phyloP scores from a whole-genome alignment of 164 flowering plant genomes.

The Nymphaea thermarum region DNA sequence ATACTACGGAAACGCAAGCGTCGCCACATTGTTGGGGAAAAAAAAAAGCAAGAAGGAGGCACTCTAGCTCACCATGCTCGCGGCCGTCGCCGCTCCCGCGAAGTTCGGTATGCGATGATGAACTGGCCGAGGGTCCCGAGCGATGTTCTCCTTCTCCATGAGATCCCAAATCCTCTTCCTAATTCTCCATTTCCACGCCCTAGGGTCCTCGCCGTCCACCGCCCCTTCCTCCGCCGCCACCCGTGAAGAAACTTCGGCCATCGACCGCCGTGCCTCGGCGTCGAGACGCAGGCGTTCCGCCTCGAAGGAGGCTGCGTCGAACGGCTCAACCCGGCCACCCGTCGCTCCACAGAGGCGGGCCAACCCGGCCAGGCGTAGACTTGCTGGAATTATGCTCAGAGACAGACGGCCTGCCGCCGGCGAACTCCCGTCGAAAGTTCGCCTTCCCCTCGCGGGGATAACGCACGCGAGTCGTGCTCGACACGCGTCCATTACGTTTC shows the following conservation, averaged over 20 bases:
- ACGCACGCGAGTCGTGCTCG: background rate
- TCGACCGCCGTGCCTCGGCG: constrained; percentile 44
- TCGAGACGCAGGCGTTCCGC: constrained; percentile 55
- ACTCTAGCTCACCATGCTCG: constrained; percentile 19
- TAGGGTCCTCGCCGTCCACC: constrained; percentile 29
- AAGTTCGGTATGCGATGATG: constrained; percentile 87
- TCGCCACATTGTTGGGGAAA: background rate
- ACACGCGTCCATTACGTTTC: background rate
- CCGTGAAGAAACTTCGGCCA: constrained; percentile 33
- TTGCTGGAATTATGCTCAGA: background rate
- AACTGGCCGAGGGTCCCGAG: constrained; percentile 81
- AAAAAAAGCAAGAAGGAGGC: background rate
- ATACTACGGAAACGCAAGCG: background rate
- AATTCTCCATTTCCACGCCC: constrained; percentile 87
- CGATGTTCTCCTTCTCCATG: constrained; percentile 69
- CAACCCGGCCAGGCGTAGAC: background rate
- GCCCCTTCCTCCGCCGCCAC: constrained; percentile 16
- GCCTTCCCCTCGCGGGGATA: background rate
- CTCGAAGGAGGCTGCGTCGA: constrained; percentile 61
- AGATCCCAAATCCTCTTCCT: constrained; percentile 80
- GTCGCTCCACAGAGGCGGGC: background rate
- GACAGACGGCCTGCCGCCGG: background rate
- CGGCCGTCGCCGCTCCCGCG: constrained; percentile 59
- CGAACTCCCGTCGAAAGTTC: background rate
- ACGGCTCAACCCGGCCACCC: background rate